Evolutionary conservation across 2,329 filamentous ascomycete genomes (phyloP), one percentile per base, ranked within the genome.

Genomic region (Colletotrichum sp.): DNA sequence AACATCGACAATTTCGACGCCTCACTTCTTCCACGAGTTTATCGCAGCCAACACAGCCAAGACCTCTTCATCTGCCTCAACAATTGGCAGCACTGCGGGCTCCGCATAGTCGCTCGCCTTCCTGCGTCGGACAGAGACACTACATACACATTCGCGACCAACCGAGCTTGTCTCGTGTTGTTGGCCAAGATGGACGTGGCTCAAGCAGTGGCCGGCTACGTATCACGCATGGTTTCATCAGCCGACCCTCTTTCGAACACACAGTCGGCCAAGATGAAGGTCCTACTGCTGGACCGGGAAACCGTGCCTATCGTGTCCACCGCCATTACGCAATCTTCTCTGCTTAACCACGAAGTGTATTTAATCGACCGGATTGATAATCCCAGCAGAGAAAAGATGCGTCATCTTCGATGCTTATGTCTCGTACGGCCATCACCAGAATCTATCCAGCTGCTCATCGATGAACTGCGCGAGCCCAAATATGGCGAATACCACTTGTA

Each of bases 401-500:
- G 97, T 77, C 97, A 99, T 87, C 90, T 99, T 68, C 93, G 96
- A 68, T 99, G 97, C 84, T 88, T 99, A 32, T 98, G 96, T 83
- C 96, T 99, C 80, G 91, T 99, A 64, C 93, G 98, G 55, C 97
- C 97, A 9, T 98, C 96, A 0, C 91, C 96, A 15, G 95, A 98
- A 80, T 98, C 96, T 7, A 96, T 99, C 82, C 96, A 99, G 83
- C 92, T 95, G 77, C 91, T 99, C 69, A 96, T 99, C 80, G 97
- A 99, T 82, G 97, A 99, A 87, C 90, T 99, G 72, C 92, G 97
- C 76, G 96, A 99, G 66, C 98, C 97, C 6, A 98, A 96, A 83
- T 99, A 99, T 81, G 96, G 97, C 79, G 97, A 99, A 87, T 99
- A 99, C 86, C 93, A 98, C 82, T 91, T 99, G 72, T 98, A 98